Base-by-base conservation (phyloP, 176 grass and related monocot species). In the Avena atlantica region DNA sequence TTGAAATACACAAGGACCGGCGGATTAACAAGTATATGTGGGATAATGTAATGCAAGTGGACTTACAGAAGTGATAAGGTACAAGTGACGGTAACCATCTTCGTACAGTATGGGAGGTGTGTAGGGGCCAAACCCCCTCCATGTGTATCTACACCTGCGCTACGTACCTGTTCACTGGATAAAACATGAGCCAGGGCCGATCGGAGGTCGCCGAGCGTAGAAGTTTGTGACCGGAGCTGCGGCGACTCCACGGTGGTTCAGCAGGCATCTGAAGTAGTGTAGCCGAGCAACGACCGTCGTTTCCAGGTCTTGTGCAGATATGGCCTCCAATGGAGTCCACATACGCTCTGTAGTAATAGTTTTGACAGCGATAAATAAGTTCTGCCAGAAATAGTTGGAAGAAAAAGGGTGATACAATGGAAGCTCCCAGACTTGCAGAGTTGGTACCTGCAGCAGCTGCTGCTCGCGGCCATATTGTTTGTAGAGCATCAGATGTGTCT, bases 391-490 rank as follows among this genome's bases (percentile, higher is more conserved):
- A 81, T 34, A 84, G 61, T 0, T 0, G 8, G 48, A 1, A 63
- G 5, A 69, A 58, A 65, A 76, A 5, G 8, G 27, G 2, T n/a
- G 9, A 55, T 62, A 20, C 12, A 45, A 70, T 0, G 4, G 7
- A 81, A 63, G 16, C 2, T 71, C 83, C 56, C 20, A 52, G 56
- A 51, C 17, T 60, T 59, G 78, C 9, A 48, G 4, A 59, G 36
- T 77, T 70, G 19, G 25, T 90, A 99, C 94, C 97, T 78, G 94
- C 97, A 10, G 94, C 94, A 4, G 97, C 94, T 16, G 97, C 97
- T 75, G 97, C 93, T 51, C 97, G 92, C 16, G 97, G 97, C 94
- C 97, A 96, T 78, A 99, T 96, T 37, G 97, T 96, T 81, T 99
- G 97, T 83, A 91, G 94, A 81, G 96, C 90, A 87, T 88, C 88